These are phyloP conservation scores for Aspergillus nidulans DNA, from an alignment of 495 filamentous ascomycete species.

Conservation along the genomic window DNA sequence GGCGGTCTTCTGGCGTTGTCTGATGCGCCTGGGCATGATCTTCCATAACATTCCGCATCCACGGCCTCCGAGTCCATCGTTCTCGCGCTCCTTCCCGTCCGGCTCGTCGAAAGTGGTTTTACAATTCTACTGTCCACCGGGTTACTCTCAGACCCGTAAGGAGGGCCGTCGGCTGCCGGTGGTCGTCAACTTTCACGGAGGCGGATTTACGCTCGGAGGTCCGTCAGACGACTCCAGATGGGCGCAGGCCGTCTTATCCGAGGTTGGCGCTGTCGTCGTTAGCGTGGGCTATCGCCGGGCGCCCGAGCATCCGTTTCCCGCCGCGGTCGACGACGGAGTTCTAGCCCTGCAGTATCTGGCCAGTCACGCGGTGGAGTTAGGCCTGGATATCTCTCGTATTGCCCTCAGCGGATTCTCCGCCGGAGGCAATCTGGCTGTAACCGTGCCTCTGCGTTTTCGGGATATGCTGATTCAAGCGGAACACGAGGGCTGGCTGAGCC, in stretches of 20 bases:
- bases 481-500: constrained; percentile 23
- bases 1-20: constrained; percentile 68
- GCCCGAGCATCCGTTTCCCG: constrained; percentile 73
- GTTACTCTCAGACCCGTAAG: constrained; percentile 44
- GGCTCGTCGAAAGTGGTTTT: constrained; percentile 59
- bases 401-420: constrained; percentile 82
- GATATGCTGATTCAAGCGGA: constrained; percentile 23
- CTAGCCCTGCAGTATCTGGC: constrained; percentile 66
- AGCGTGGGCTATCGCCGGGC: constrained; percentile 74
- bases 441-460: constrained; percentile 66
- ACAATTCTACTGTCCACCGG: constrained; percentile 73
- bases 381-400: constrained; percentile 57
- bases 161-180: constrained; percentile 49
- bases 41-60: constrained; percentile 67
- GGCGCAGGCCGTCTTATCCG: constrained; percentile 50
- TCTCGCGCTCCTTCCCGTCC: constrained; percentile 58
- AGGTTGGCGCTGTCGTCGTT: constrained; percentile 59
- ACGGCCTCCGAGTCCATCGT: constrained; percentile 60
- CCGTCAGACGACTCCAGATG: constrained; percentile 71
- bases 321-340: constrained; percentile 69
- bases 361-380: constrained; percentile 50
- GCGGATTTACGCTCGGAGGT: constrained; percentile 70
- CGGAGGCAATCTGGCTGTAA: constrained; percentile 81
- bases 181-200: constrained; percentile 72
- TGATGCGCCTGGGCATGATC: constrained; percentile 77